Evolutionary conservation across 2,329 filamentous ascomycete genomes (phyloP), one percentile per base, ranked within the genome.

Genomic region (Trichophaea hybrida): DNA sequence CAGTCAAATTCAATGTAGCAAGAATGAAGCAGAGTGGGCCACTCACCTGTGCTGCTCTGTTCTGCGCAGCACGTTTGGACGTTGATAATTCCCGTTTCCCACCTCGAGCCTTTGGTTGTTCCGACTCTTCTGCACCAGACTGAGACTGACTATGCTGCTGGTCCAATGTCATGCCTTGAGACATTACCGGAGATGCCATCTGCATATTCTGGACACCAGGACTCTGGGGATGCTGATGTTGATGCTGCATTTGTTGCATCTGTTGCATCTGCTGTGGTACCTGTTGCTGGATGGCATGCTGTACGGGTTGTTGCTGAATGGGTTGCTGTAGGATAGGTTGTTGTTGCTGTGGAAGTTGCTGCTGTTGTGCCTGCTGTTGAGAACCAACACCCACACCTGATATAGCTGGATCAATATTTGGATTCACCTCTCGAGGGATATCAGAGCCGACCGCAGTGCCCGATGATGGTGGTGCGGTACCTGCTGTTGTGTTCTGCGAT

Each of bases 21-120:
- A 32, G 43, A 13, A 51, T 38, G 40, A 34, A 33, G 6, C n/a
- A 31, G 40, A 13, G 5, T 5, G 43, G 15, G 13, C 37, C 24
- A 59, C 83, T 70, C 79, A 96, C 93, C 83, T 98, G 93, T 57
- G 93, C 93, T 68, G 91, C 93, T 71, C 93, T 80, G 71, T 98
- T 98, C 72, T 98, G 93, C 7, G 93, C 93, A 33, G 93, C 93
- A 66, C 93, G 85, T 76, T 97, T 98, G 40, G 89, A 95, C 49
- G 90, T 93, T 32, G 90, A 96, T 62, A 98, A 75, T 74, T 96
- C 91, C 57, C 93, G 81, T 73, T 95, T 94, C 10, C 84, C 84
- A 73, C 93, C 91, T 55, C 84, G 79, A 64, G 83, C 80, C 64
- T 86, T 64, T 5, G 60, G 60, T n/a, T 64, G 59, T 40, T 64